Evolutionary conservation across 2,329 filamentous ascomycete species (phyloP).

Genomic region (Colletotrichum lindemuthianum): DNA sequence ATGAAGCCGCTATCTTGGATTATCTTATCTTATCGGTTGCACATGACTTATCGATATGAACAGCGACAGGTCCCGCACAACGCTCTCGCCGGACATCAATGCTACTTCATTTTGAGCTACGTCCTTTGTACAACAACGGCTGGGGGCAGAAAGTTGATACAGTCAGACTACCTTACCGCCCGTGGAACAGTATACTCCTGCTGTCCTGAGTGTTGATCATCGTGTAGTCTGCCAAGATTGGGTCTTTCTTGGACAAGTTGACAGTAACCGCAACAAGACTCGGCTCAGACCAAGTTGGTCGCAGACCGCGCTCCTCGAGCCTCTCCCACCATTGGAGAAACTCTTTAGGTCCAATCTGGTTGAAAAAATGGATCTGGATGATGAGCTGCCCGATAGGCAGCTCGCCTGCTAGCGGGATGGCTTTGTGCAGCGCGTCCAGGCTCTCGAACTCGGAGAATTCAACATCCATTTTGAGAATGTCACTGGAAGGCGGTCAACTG

Average conservation of each 20-base stretch:
- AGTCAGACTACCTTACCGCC: no score
- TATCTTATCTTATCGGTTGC: no score
- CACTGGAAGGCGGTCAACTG: constrained; percentile 35
- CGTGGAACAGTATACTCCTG: constrained; percentile 1
- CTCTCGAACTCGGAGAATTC: constrained; percentile 48
- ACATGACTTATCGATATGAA: no score
- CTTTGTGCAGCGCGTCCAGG: constrained; percentile 29
- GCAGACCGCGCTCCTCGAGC: constrained; percentile 36
- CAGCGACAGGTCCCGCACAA: no score
- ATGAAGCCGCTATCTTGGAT: no score
- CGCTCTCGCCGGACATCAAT: no score
- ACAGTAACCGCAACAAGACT: constrained; percentile 38
- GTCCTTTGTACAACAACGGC: no score
- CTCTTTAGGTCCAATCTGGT: constrained; percentile 17
- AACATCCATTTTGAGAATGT: constrained; percentile 53
- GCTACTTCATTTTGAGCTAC: no score
- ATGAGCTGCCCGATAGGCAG: constrained; percentile 37
- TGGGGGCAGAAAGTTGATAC: no score
- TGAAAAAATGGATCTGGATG: constrained; percentile 33
- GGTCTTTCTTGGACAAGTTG: constrained; percentile 26
- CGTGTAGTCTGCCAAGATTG: constrained; percentile 36
- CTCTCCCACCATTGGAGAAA: constrained; percentile 38
- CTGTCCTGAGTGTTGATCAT: constrained; percentile 37
- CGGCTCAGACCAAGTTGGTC: constrained; percentile 38
- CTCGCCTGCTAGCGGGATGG: not conserved